Evolutionary conservation across 768 basidiomycete genomes (phyloP), one percentile per base, ranked within the genome.

Genomic region (Stropharia rugosoannulata): DNA sequence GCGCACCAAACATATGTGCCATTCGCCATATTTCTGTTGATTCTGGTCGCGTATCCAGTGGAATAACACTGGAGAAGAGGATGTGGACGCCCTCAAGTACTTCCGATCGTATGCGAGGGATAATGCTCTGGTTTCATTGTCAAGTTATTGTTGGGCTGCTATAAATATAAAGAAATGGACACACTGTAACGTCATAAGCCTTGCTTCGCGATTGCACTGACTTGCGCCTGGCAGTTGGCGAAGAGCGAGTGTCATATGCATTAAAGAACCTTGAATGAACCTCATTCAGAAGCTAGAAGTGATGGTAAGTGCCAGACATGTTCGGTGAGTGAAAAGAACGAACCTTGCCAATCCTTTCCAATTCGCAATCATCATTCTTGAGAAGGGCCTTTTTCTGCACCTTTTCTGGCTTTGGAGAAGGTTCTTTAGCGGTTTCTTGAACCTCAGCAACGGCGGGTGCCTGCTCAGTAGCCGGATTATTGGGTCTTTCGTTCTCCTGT

Each of bases 51-150:
- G 85, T 86, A 63, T 93, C 89, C n/a, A 95, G 81, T 4, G 96
- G 95, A 54, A 98, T 95, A 39, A 99, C 85, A 54, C 95, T 93
- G 1, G 96, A 98, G 72, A 99, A 98, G 36, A 96, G 78, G 32
- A 99, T 81, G 64, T 90, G 84, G 27, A 87, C 80, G 27, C 89
- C 91, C 36, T 80, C 78, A n/a, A 98, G 79, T 0, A 92, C 88
- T 62, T 84, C 80, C 19, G 76, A 67, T 51, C 96, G 88, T 70
- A 96, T 79, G 51, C 77, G 75, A 12, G 93, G 92, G 49, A 98
- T 95, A 60, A 99, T 97, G 50, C 70, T 73, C 95, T 98, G 63
- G 6, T 45, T 49, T 50, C 53, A 27, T 35, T 25, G 54, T 25
- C n/a, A 37, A 29, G 49, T 45, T 49, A 42, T 11, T 12, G 15